Percentiles rank a stretch among this genome's conserved stretches.
These are phyloP conservation scores for Acacia melanoxylon DNA, from an alignment of 306 rosid species.

Conservation along the genomic window DNA sequence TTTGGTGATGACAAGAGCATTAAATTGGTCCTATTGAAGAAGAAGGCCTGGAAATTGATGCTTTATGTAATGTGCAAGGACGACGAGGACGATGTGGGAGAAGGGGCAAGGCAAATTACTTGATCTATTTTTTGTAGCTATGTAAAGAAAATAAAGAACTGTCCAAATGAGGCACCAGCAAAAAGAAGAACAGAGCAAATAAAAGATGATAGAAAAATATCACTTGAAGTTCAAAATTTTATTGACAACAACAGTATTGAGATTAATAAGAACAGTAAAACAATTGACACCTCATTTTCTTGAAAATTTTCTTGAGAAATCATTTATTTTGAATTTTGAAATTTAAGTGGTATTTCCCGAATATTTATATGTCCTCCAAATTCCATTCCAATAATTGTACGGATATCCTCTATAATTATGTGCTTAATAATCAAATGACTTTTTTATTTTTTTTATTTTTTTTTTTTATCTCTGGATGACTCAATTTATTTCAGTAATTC, in stretches of 20 bases:
- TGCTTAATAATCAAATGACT: background rate
- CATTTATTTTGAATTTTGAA: no score
- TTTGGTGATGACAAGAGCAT: background rate
- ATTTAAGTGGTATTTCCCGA: no score
- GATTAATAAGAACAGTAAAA: no score
- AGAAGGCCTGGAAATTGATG: conserved; percentile 1
- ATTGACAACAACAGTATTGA: no score
- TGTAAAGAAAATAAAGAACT: background rate
- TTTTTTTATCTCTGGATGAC: background rate
- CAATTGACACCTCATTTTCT: no score
- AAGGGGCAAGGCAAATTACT: background rate
- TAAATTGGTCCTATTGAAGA: background rate
- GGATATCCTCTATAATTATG: background rate
- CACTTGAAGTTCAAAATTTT: no score
- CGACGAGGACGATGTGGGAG: background rate
- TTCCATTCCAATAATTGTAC: conserved; percentile 20
- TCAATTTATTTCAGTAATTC: background rate
- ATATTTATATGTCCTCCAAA: background rate
- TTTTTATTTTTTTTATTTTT: no score
- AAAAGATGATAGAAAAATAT: no score
- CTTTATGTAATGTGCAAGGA: background rate
- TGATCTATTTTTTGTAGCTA: conserved; percentile 10
- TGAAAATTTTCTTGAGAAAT: no score
- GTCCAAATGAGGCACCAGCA: background rate
- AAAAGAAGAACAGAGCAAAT: background rate